A percentile compares a stretch with the other conserved stretches of the same genome.
phyloP scores from a whole-genome alignment of 2,329 filamentous ascomycete species.

The Colletotrichum kahawae region DNA sequence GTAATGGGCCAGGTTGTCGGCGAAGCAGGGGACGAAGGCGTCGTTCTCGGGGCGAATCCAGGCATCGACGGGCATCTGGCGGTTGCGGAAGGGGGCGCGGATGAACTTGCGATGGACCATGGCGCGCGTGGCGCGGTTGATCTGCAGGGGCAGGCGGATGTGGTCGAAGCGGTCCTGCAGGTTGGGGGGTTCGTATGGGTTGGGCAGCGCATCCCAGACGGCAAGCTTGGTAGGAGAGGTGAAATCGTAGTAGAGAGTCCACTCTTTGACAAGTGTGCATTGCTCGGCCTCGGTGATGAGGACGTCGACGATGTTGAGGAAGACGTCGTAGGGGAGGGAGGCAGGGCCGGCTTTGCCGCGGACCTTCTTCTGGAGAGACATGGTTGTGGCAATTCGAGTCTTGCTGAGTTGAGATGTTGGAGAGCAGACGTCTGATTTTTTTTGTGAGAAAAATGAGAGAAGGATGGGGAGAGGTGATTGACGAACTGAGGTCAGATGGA shows the following conservation, averaged over 20 bases:
- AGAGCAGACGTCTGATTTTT: not conserved
- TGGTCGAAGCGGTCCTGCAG: not conserved
- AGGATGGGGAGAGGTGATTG: not conserved
- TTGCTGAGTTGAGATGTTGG: not conserved
- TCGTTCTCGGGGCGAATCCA: not conserved
- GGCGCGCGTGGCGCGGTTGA: not conserved
- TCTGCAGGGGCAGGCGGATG: not conserved
- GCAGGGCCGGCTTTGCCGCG: not conserved
- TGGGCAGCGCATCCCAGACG: not conserved
- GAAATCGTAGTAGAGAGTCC: not conserved
- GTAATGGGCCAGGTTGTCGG: conserved; percentile 14
- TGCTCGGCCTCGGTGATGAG: not conserved
- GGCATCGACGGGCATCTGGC: not conserved
- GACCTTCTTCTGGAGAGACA: not conserved
- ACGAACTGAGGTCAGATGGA: not conserved
- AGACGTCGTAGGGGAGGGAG: not conserved
- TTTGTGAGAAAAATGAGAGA: not conserved
- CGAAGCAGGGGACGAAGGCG: conserved; percentile 26
- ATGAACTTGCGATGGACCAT: not conserved
- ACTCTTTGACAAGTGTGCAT: not conserved
- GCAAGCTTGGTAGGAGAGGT: not conserved
- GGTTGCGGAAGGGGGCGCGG: not conserved
- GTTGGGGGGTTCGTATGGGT: not conserved
- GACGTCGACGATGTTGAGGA: not conserved
- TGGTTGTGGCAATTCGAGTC: not conserved